phyloP scores from a whole-genome alignment of 2,329 filamentous ascomycete species.

The Claviceps purpurea region DNA sequence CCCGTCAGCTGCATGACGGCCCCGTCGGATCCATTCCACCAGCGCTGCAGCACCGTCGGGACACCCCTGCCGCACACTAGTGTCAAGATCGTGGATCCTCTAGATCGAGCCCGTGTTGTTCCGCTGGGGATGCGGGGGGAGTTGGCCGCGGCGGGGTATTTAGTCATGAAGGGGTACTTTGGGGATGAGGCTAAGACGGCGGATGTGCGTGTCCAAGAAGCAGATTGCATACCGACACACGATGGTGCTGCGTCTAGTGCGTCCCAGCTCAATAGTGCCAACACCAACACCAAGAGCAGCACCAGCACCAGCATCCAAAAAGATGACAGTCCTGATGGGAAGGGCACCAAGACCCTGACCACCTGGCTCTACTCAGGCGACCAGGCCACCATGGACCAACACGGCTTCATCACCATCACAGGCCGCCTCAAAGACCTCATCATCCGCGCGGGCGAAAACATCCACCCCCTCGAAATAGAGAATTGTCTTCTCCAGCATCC shows the following conservation, averaged over 20 bases:
- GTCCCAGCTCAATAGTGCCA: no score
- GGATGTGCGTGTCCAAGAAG: constrained; percentile 43
- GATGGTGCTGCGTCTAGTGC: no score
- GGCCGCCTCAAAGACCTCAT: constrained; percentile 92
- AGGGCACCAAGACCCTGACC: no score
- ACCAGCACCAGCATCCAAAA: no score
- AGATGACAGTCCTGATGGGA: no score
- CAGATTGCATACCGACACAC: constrained; percentile 17
- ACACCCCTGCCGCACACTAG: constrained; percentile 69
- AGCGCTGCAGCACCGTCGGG: constrained; percentile 65
- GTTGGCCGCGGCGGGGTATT: constrained; percentile 69
- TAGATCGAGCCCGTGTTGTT: constrained; percentile 49
- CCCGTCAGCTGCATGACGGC: constrained; percentile 72
- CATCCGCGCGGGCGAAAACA: constrained; percentile 90
- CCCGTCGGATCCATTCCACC: constrained; percentile 59
- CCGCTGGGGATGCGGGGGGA: constrained; percentile 60
- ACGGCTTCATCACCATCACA: constrained; percentile 80
- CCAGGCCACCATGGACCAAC: constrained; percentile 69
- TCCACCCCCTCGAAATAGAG: constrained; percentile 86
- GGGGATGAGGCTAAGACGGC: constrained; percentile 55
- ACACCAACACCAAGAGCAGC: no score
- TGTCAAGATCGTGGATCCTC: constrained; percentile 61
- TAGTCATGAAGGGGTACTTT: constrained; percentile 88
- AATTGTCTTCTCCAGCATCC: constrained; percentile 68
- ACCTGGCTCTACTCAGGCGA: constrained; percentile 91